Base-by-base conservation (phyloP, 169 alveolate genomes). In the Eimeria maxima region DNA sequence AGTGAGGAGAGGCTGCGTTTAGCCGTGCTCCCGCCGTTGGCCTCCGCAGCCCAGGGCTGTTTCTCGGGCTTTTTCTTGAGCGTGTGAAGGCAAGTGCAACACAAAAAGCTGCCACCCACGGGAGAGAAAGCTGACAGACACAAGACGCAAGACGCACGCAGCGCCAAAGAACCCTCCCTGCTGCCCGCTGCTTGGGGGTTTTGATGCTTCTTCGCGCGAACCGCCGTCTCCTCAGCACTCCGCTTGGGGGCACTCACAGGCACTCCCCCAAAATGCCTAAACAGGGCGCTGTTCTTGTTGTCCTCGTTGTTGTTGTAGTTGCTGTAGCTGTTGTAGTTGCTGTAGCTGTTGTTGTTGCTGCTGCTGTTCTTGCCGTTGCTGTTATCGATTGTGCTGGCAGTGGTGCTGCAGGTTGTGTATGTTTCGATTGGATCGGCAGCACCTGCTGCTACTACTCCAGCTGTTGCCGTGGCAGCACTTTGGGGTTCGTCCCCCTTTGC, bases 391-490 rank as follows among this genome's bases (percentile, higher is more conserved):
- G 42, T 74, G 84, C 84, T 42, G 84, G 38, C 42, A 11, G 27
- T 29, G 84, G 84, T 42, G 57, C 84, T 74, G 84, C 60, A 18
- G 84, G 84, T 42, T 55, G 84, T 74, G 60, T 38, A 44, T 20
- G 84, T 24, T 71, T 80, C 69, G 45, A 50, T 11, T 24, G 90
- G 63, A 27, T 80, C 90, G 53, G 90, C 69, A 80, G 71, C 71
- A 50, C 13, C 86, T 10, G 88, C 88, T 76, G 67, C 29, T 1
- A 71, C 69, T 3, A 42, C 27, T 80, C 71, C 71, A 27, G 71
- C 71, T 80, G 90, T 22, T n/a, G n/a, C n/a, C n/a, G n/a, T n/a
- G n/a, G n/a, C n/a, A 50, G 63, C 0, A 14, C 44, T 71, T 50
- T 22, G 29, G 24, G 50, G 38, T 24, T 45, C 90, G 13, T 45